These are phyloP conservation scores for Lagerstroemia speciosa DNA, from an alignment of 345 rosid genomes.

Conservation along the genomic window DNA sequence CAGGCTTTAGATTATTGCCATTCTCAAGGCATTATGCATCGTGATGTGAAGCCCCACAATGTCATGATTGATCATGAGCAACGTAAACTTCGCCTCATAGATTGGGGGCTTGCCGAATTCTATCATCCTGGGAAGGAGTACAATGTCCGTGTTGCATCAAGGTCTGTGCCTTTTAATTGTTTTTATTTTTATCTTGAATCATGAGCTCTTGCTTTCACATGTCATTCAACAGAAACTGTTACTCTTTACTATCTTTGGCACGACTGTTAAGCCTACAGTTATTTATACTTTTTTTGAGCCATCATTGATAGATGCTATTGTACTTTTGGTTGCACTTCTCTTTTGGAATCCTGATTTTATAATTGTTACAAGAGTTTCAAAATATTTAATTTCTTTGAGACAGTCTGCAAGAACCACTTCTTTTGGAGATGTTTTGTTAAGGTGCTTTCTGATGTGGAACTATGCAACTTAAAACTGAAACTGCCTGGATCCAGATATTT, in stretches of 20 bases:
- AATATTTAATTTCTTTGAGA: background rate
- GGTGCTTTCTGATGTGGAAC: background rate
- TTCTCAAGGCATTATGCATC: conserved; percentile 98
- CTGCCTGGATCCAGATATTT: background rate
- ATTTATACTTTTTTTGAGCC: background rate
- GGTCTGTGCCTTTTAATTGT: conserved; percentile 33
- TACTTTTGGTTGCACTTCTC: background rate
- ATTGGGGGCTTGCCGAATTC: conserved; percentile 98
- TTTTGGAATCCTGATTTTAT: background rate
- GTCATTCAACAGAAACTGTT: background rate
- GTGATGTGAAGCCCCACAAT: conserved; percentile 98
- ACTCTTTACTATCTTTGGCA: background rate
- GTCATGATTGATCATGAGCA: conserved; percentile 99
- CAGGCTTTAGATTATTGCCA: conserved; percentile 97
- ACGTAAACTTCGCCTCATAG: conserved; percentile 87
- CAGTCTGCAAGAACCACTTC: no score
- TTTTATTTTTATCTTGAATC: background rate
- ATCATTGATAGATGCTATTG: background rate
- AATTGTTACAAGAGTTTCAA: background rate
- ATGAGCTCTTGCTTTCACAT: background rate
- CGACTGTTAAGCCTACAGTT: background rate
- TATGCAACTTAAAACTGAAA: background rate
- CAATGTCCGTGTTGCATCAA: conserved; percentile 96
- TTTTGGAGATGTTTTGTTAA: background rate
- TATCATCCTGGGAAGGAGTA: conserved; percentile 97